Percentiles rank a stretch among this genome's conserved stretches.
phyloP scores from a whole-genome alignment of 164 flowering plant species.

The Umbellularia californica region DNA sequence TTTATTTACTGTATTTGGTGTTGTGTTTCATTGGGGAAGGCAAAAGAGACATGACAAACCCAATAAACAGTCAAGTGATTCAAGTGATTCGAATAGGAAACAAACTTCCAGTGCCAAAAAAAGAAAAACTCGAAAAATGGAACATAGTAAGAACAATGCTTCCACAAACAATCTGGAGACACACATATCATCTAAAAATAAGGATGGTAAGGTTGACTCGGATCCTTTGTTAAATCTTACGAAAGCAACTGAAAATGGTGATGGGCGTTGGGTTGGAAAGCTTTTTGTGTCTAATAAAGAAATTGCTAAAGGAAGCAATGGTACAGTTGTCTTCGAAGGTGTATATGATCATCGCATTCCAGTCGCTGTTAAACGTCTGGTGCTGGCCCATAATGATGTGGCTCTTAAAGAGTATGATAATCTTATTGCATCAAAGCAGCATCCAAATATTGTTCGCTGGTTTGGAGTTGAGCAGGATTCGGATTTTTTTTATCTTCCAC shows the following conservation, averaged over 20 bases:
- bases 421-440: conserved; percentile 79
- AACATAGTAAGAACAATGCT: conserved; percentile 22
- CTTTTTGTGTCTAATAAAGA: conserved; percentile 51
- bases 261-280: conserved; percentile 65
- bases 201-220: conserved; percentile 12
- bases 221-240: conserved; percentile 16
- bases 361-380: conserved; percentile 95
- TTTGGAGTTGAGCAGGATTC: conserved; percentile 80
- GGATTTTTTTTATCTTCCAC: conserved; percentile 79
- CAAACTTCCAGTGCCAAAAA: conserved; percentile 34
- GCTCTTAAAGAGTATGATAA: conserved; percentile 86
- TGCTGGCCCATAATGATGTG: conserved; percentile 67
- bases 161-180: conserved; percentile 17
- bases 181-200: conserved; percentile 16
- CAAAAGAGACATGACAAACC: conserved; percentile 4
- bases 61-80: conserved; percentile 16
- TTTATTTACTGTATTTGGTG: neutral
- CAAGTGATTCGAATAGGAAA: conserved; percentile 14
- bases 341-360: conserved; percentile 56
- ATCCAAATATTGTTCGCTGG: conserved; percentile 91
- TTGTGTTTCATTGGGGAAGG: conserved; percentile 5
- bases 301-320: conserved; percentile 96
- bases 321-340: conserved; percentile 86
- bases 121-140: conserved; percentile 45
- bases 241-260: conserved; percentile 22